Conservation (phyloP, 2,329 filamentous ascomycete genomes). For the Phoma herbarum region DNA sequence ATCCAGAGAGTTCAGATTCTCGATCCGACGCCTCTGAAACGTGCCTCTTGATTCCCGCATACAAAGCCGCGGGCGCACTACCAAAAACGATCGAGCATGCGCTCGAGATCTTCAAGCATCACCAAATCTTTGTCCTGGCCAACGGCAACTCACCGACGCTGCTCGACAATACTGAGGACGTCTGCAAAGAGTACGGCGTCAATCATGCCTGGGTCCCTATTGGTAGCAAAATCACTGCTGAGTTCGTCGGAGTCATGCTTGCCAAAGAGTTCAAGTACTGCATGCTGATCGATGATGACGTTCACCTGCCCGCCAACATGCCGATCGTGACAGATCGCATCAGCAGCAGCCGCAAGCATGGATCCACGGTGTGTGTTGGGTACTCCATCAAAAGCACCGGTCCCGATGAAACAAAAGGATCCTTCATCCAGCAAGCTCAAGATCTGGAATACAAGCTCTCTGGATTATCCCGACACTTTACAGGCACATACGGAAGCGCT, state of each 20-base stretch:
- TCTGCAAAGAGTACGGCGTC: background rate
- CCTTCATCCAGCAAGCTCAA: background rate
- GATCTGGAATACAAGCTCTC: background rate
- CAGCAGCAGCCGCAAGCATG: background rate
- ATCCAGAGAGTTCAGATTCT: too few relatives aligned
- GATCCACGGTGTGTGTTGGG: background rate
- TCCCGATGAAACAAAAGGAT: background rate
- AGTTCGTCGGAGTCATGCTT: background rate
- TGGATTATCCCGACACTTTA: background rate
- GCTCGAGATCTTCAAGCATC: background rate
- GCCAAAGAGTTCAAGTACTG: background rate
- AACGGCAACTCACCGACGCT: background rate
- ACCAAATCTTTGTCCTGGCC: background rate
- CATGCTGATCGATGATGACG: background rate
- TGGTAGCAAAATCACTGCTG: background rate
- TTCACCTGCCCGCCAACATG: background rate
- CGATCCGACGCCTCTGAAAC: background rate
- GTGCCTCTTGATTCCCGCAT: background rate
- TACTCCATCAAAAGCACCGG: background rate
- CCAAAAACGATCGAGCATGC: background rate
- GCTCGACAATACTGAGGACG: background rate
- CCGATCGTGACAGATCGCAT: background rate
- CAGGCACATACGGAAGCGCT: background rate
- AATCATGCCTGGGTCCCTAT: background rate
- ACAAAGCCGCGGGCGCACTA: background rate